phyloP scores from a whole-genome alignment of 176 grass and related monocot genomes.

The Aegilops longissima region DNA sequence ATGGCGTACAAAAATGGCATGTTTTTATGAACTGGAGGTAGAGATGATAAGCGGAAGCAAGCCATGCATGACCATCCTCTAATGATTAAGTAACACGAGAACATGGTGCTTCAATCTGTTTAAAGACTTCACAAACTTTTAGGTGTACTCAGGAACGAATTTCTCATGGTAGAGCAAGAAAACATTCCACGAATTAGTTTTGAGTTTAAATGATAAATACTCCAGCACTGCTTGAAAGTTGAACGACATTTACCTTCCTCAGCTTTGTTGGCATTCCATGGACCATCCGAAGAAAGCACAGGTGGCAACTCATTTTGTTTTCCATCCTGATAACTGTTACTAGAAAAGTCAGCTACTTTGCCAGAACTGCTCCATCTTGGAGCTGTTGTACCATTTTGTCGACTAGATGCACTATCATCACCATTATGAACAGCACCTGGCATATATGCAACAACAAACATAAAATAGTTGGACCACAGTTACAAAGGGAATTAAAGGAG shows the following conservation, averaged over 20 bases:
- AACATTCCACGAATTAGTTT: background rate
- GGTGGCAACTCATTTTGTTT: conserved; percentile 42
- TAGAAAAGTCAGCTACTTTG: conserved; percentile 36
- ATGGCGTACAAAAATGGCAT: background rate
- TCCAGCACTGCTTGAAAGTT: background rate
- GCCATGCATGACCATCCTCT: conserved; percentile 5
- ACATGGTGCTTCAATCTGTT: background rate
- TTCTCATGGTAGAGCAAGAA: background rate
- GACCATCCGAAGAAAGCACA: conserved; percentile 22
- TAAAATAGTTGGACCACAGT: background rate
- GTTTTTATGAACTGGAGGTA: background rate
- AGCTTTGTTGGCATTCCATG: conserved; percentile 18
- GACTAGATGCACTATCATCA: conserved; percentile 30
- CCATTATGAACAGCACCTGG: conserved; percentile 30
- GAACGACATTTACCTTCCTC: conserved; percentile 35
- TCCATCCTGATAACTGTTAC: conserved; percentile 19
- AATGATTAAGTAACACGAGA: background rate
- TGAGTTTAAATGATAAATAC: background rate
- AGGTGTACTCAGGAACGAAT: background rate
- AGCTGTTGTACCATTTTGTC: conserved; percentile 27
- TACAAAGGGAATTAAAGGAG: conserved; percentile 6
- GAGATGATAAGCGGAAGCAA: conserved; percentile 5
- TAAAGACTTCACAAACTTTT: background rate
- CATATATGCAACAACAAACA: conserved; percentile 30
- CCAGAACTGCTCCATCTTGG: conserved; percentile 39